phyloP scores from a whole-genome alignment of 148 eudicot species.

The Fagopyrum tataricum region DNA sequence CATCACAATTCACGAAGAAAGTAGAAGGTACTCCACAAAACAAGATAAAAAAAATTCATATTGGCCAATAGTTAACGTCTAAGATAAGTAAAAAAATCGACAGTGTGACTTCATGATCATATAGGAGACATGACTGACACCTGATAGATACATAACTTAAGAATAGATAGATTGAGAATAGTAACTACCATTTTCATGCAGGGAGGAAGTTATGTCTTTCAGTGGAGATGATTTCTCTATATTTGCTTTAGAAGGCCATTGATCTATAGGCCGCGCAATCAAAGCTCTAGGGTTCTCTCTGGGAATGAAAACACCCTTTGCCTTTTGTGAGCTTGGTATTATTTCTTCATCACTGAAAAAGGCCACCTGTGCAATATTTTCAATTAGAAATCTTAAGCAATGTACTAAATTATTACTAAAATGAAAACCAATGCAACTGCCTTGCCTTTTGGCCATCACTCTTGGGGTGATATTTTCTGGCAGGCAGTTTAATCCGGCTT shows the following conservation, averaged over 20 bases:
- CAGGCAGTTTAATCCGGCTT: constrained; percentile 79
- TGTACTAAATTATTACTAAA: background rate
- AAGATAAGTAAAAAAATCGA: too few species aligned
- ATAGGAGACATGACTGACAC: background rate
- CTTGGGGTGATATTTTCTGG: constrained; percentile 88
- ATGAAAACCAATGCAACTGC: constrained; percentile 20
- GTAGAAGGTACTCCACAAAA: too few species aligned
- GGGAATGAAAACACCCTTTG: constrained; percentile 84
- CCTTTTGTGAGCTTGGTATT: constrained; percentile 74
- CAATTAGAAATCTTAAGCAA: background rate
- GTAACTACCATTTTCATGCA: constrained; percentile 57
- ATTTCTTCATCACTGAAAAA: constrained; percentile 85
- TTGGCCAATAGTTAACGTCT: too few species aligned
- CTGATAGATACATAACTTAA: background rate
- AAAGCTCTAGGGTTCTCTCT: constrained; percentile 95
- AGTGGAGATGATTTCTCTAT: constrained; percentile 29
- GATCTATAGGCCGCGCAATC: constrained; percentile 74
- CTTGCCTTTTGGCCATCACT: constrained; percentile 47
- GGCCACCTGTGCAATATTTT: constrained; percentile 44
- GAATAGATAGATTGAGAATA: background rate
- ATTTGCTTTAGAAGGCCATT: constrained; percentile 37
- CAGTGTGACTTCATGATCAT: too few species aligned
- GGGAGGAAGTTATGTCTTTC: constrained; percentile 27
- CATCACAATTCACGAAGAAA: too few species aligned
- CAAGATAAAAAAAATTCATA: too few species aligned